Percentiles rank a stretch among this genome's conserved stretches.
phyloP scores from a whole-genome alignment of 345 rosid species.

The Citrus cavaleriei region DNA sequence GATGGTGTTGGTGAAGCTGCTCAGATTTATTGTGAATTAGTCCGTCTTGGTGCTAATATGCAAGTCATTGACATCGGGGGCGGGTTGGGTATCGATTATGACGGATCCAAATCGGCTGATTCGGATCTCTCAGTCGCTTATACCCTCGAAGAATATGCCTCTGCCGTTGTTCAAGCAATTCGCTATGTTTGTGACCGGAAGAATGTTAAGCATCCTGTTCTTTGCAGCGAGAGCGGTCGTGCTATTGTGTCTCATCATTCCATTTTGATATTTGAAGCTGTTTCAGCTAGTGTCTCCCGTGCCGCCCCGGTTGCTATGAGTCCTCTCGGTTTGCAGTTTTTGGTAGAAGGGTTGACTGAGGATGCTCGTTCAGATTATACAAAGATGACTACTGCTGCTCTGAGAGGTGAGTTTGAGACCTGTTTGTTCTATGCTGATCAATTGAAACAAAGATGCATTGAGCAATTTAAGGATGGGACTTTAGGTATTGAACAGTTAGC shows the following conservation, averaged over 20 bases:
- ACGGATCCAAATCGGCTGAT: constrained; percentile 80
- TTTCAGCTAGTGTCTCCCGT: constrained; percentile 32
- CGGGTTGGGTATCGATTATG: constrained; percentile 89
- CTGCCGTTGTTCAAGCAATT: constrained; percentile 70
- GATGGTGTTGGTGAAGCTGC: constrained; percentile 84
- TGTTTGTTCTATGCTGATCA: constrained; percentile 70
- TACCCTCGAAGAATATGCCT: constrained; percentile 77
- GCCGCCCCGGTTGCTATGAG: constrained; percentile 21
- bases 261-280: constrained; percentile 73
- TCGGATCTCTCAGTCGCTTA: constrained; percentile 88
- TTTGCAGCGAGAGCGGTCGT: constrained; percentile 89
- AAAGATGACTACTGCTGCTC: constrained; percentile 47
- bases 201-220: constrained; percentile 69
- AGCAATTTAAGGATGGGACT: constrained; percentile 75
- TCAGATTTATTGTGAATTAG: constrained; percentile 85
- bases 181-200: constrained; percentile 64
- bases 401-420: constrained; percentile 61
- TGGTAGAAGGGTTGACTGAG: constrained; percentile 52
- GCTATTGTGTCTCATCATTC: constrained; percentile 96
- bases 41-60: constrained; percentile 88
- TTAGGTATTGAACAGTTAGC: constrained; percentile 77
- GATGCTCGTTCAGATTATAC: constrained; percentile 62
- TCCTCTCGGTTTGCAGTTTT: constrained; percentile 42
- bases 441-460: constrained; percentile 77
- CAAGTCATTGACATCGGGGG: constrained; percentile 79